Evolutionary conservation across 2,329 filamentous ascomycete genomes (phyloP).

Genomic region (Chrysosporium queenslandicum): DNA sequence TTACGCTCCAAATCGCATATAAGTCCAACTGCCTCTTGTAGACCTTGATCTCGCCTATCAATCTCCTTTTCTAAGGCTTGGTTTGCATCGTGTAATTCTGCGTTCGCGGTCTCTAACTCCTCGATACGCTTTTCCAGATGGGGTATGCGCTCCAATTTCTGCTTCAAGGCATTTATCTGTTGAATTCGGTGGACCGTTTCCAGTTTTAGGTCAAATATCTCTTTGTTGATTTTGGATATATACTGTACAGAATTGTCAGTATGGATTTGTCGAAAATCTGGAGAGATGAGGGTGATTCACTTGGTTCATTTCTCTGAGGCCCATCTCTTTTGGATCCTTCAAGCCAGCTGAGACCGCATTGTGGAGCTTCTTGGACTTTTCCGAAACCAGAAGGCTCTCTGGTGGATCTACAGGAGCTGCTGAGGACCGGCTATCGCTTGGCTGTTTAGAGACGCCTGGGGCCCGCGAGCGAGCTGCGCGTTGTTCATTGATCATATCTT

Average conservation of each 20-base stretch:
- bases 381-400: slow-evolving; percentile 28
- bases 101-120: slow-evolving; percentile 30
- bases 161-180: slow-evolving; percentile 29
- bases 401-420: slow-evolving; percentile 18
- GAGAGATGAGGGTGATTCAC: slow-evolving; percentile 19
- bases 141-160: slow-evolving; percentile 32
- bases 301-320: slow-evolving; percentile 35
- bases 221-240: slow-evolving; percentile 36
- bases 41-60: slow-evolving; percentile 33
- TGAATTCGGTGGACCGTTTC: slow-evolving; percentile 34
- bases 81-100: slow-evolving; percentile 32
- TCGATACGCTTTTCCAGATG: slow-evolving; percentile 30
- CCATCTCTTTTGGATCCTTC: slow-evolving; percentile 34
- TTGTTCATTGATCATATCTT: slow-evolving; percentile 35
- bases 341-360: slow-evolving; percentile 25
- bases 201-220: slow-evolving; percentile 37
- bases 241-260: slow-evolving; percentile 24
- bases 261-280: background rate
- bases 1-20: slow-evolving; percentile 37
- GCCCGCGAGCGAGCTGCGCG: slow-evolving; percentile 29
- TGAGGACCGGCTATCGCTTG: slow-evolving; percentile 16
- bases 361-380: slow-evolving; percentile 28
- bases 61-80: slow-evolving; percentile 31
- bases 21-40: slow-evolving; percentile 36
- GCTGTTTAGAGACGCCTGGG: slow-evolving; percentile 20